Conservation (phyloP, 1,284 basidiomycete genomes). For the Trichosporon sp. region DNA sequence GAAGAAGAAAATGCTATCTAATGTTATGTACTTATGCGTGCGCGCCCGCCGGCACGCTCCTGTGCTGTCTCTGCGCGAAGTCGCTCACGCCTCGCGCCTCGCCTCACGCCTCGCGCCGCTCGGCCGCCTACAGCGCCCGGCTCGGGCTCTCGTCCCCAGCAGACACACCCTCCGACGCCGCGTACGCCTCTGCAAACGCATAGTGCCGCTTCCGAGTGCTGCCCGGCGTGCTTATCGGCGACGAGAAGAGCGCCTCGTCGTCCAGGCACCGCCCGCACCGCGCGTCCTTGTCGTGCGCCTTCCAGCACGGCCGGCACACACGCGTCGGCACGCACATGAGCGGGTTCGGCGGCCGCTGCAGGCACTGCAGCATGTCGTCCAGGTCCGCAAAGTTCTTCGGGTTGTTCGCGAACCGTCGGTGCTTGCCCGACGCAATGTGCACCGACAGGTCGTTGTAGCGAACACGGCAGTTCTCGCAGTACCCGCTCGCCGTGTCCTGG, state of each 20-base stretch:
- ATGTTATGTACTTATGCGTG: background rate
- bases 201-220: constrained; percentile 5
- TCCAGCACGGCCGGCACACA: constrained; percentile 25
- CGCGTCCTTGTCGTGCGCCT: constrained; percentile 20
- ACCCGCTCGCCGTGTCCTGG: constrained; percentile 75
- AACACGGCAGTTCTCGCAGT: constrained; percentile 92
- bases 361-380: constrained; percentile 70
- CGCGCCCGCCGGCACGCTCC: too few relatives aligned
- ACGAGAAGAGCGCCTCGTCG: constrained; percentile 16
- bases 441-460: constrained; percentile 85
- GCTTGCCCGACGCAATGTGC: constrained; percentile 73
- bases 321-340: constrained; percentile 20
- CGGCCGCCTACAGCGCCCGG: background rate
- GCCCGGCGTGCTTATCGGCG: constrained; percentile 7
- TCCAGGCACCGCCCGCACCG: constrained; percentile 23
- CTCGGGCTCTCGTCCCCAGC: constrained; percentile 25
- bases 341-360: constrained; percentile 61
- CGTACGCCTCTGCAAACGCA: background rate
- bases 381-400: constrained; percentile 75
- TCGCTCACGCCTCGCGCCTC: background rate
- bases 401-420: constrained; percentile 80
- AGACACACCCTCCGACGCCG: too few relatives aligned
- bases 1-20: constrained; percentile 5
- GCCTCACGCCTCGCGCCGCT: background rate
- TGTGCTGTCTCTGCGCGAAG: background rate